phyloP scores from a whole-genome alignment of 495 filamentous ascomycete genomes.

The Aspergillus coremiiformis region DNA sequence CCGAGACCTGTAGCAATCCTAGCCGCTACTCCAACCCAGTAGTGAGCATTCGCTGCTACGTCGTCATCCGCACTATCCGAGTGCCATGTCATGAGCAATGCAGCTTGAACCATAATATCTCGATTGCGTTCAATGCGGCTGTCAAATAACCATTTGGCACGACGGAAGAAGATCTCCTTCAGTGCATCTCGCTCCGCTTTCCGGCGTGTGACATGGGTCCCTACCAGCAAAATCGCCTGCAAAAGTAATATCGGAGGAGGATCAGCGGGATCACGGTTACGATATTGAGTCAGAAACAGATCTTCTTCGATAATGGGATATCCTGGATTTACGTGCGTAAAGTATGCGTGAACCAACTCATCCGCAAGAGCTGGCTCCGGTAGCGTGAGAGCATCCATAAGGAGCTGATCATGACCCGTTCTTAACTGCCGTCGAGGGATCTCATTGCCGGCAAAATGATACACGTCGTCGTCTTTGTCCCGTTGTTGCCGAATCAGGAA shows the following conservation, averaged over 20 bases:
- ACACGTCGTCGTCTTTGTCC: slow-evolving; percentile 39
- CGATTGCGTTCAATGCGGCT: slow-evolving; percentile 44
- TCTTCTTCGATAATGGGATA: slow-evolving; percentile 43
- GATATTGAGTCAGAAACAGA: slow-evolving; percentile 41
- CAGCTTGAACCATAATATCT: slow-evolving; percentile 42
- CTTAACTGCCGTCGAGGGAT: slow-evolving; percentile 39
- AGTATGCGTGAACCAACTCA: slow-evolving; percentile 43
- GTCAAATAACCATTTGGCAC: slow-evolving; percentile 42
- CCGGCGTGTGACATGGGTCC: slow-evolving; percentile 34
- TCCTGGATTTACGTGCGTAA: slow-evolving; percentile 37
- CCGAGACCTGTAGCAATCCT: slow-evolving; percentile 44
- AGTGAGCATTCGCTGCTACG: slow-evolving; percentile 43
- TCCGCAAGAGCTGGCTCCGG: slow-evolving; percentile 39
- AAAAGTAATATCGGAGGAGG: slow-evolving; percentile 40
- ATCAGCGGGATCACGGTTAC: slow-evolving; percentile 38
- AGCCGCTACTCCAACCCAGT: slow-evolving; percentile 43
- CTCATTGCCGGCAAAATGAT: slow-evolving; percentile 43
- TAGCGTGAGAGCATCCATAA: slow-evolving; percentile 43
- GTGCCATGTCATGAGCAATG: slow-evolving; percentile 43
- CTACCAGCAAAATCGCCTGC: slow-evolving; percentile 41
- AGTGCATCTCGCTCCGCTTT: slow-evolving; percentile 38
- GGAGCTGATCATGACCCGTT: slow-evolving; percentile 40
- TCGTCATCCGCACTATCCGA: slow-evolving; percentile 42
- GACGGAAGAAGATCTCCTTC: slow-evolving; percentile 43
- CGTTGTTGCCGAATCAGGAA: slow-evolving; percentile 44